Evolutionary conservation across 2,329 filamentous ascomycete genomes (phyloP), one percentile per base, ranked within the genome.

Genomic region (Phaeosphaeria sp.): DNA sequence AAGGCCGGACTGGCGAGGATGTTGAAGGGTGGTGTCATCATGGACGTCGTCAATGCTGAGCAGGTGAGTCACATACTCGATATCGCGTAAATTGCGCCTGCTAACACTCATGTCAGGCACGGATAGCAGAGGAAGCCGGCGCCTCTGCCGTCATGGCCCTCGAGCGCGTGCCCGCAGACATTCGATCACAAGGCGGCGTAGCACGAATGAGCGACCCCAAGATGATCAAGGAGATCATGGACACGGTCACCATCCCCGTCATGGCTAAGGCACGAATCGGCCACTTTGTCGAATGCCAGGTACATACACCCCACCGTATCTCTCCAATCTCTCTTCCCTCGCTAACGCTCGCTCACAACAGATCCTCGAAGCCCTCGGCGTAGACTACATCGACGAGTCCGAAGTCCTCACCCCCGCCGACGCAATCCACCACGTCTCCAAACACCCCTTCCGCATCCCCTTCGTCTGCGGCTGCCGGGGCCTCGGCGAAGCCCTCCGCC

Each of bases 191-290:
- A 77, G 95, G 95, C 69, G 95, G 95, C 74, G 95, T 99, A 21
- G 93, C 93, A 13, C 91, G 95, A 79, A 99, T 99, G 95, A 95
- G 91, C 2, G 94, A 98, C 81, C 95, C 95, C 1, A 83, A 86
- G 70, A 91, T 97, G 87, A 98, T 98, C 85, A 90, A 91, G 80
- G 91, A 93, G 79, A 98, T 99, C 77, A 96, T 97, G 88, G 87
- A 85, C 2, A 89, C 93, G 42, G 95, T 98, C 47, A 98, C 94
- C 53, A 97, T 98, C 72, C 95, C 95, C 69, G 95, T 99, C 79
- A 98, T 99, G 95, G 95, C 95, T 64, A 99, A 99, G 83, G 94
- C 94, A 22, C 88, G 95, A 75, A 99, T 98, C 76, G 95, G 95
- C 39, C 95, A 99, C 82, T 93, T 97, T 68, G 94, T 97, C 72